Percentiles rank a stretch among this genome's conserved stretches.
phyloP scores from a whole-genome alignment of 2,329 filamentous ascomycete genomes.

The Colletotrichum limetticola region DNA sequence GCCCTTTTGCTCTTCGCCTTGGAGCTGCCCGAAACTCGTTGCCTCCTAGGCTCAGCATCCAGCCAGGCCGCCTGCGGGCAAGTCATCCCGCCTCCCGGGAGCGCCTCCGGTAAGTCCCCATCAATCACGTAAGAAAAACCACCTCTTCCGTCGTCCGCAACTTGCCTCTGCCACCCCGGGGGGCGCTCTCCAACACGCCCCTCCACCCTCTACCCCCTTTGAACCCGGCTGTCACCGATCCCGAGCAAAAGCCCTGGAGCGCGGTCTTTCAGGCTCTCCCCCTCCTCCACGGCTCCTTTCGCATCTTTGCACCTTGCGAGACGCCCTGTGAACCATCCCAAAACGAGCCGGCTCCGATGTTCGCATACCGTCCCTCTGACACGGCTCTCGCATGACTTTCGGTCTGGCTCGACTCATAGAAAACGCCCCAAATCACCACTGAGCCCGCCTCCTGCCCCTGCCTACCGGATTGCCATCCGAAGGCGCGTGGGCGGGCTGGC shows the following conservation, averaged over 20 bases:
- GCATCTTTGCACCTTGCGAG: neutral
- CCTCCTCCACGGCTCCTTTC: neutral
- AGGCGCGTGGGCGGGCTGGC: neutral
- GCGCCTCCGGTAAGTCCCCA: neutral
- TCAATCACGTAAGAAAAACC: slow-evolving; percentile 18
- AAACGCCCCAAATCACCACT: too few species aligned
- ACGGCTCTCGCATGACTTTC: slow-evolving; percentile 19
- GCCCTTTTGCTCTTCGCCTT: too few species aligned
- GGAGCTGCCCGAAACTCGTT: too few species aligned
- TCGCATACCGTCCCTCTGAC: neutral
- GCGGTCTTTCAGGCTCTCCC: neutral
- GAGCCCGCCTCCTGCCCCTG: neutral
- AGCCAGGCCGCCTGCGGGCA: neutral
- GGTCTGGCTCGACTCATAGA: slow-evolving; percentile 19
- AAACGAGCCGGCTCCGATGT: slow-evolving; percentile 14
- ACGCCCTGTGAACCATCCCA: neutral
- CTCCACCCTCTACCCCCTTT: neutral
- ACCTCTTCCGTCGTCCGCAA: neutral
- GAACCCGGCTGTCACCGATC: neutral
- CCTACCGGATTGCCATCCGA: neutral
- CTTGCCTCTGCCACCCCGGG: neutral
- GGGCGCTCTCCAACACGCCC: neutral
- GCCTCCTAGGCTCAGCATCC: too few species aligned
- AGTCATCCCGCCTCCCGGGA: neutral
- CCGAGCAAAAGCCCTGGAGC: neutral